Evolutionary conservation across 108 stramenopile genomes (phyloP).

Genomic region (Pseudonitzschia delicatissima): DNA sequence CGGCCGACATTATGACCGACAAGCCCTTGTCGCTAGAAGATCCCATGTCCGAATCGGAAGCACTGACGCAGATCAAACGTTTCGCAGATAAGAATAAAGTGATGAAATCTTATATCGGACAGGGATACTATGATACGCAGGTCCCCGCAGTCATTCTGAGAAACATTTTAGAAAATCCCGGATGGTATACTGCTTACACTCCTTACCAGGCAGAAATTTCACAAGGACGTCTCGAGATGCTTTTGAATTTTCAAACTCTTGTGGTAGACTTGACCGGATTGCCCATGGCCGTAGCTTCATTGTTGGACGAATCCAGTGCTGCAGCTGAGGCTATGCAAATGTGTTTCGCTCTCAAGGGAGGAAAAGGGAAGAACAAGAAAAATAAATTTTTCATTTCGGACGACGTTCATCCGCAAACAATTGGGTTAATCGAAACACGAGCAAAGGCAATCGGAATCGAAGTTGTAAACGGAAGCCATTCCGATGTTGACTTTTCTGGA

Average conservation of each 20-base stretch:
- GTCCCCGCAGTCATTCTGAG: conserved; percentile 94
- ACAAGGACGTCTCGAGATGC: conserved; percentile 98
- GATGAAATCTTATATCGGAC: conserved; percentile 96
- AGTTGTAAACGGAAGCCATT: conserved; percentile 85
- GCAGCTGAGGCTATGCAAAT: conserved; percentile 99
- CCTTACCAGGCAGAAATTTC: conserved; percentile 99
- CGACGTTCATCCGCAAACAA: conserved; percentile 97
- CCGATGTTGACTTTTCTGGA: conserved; percentile 61
- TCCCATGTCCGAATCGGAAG: conserved; percentile 91
- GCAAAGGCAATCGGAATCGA: conserved; percentile 88
- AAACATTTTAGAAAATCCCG: conserved; percentile 99
- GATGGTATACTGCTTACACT: conserved; percentile 99
- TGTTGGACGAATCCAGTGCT: conserved; percentile 96
- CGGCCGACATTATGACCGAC: conserved; percentile 77
- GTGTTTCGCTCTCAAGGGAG: conserved; percentile 88
- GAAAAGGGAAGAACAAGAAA: conserved; percentile 78
- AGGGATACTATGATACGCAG: conserved; percentile 96
- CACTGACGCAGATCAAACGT: conserved; percentile 55
- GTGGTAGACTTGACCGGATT: conserved; percentile 98
- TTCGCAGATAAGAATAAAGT: conserved; percentile 89
- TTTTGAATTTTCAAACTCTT: conserved; percentile 99
- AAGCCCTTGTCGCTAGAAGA: conserved; percentile 72
- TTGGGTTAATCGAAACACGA: conserved; percentile 92
- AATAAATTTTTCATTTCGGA: conserved; percentile 92
- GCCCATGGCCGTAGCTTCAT: conserved; percentile 92